Evolutionary conservation across 768 basidiomycete genomes (phyloP), one percentile per base, ranked within the genome.

Genomic region (Podaxis mareebaensis): DNA sequence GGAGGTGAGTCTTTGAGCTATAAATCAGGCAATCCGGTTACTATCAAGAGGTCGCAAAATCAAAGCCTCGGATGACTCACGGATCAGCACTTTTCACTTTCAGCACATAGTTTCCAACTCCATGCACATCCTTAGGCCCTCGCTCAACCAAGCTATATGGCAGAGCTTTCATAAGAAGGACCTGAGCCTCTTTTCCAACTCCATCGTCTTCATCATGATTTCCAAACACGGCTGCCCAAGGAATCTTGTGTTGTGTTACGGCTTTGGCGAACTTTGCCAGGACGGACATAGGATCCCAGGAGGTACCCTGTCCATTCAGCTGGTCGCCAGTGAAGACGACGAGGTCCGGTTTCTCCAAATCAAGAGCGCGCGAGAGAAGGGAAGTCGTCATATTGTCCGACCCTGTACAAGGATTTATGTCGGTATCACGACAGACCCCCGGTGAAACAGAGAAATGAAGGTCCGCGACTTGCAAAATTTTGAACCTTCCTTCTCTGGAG

Each of bases 281-380:
- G 3, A 96, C 90, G 3, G 90, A 91, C 69, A 88, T 87, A 1
- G 93, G 81, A 65, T 97, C 95, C 92, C 95, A 99, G 0, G 90
- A 86, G 0, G 92, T 91, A 8, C 85, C 84, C 74, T 98, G 95
- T 0, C 95, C 96, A 67, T 96, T 97, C 26, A 97, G 82, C 74
- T 96, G 94, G 74, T 99, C 96, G 0, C 96, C 96, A 0, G 85
- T 88, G 69, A 99, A 95, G 7, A 99, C 89, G 53, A 98, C 90
- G 11, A 99, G 74, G 71, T 96, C 93, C 0, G 96, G 96, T 68
- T 91, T 88, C 76, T 96, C 94, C 13, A 78, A 73, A 56, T 93
- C 91, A 24, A 99, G 82, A 22, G 87, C 82, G 42, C 76, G 83
- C 6, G 80, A 84, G 46, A 99, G 77, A 55, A 98, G 84, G 2